Conservation (phyloP, 495 filamentous ascomycete genomes). For the Lophiotrema nucula region DNA sequence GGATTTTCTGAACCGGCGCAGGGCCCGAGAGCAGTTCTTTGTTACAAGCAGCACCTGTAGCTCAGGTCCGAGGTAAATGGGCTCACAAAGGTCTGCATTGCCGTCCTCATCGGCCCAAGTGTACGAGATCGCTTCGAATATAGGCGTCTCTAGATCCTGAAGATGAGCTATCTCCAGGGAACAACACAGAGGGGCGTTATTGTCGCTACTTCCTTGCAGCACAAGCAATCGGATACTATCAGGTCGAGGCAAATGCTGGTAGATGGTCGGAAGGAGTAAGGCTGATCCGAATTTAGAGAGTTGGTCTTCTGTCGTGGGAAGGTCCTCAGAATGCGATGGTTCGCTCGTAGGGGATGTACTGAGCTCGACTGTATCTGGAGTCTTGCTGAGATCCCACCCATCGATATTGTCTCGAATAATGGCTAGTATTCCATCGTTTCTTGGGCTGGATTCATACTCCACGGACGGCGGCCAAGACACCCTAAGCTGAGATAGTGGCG, state of each 20-base stretch:
- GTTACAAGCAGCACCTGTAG: not conserved
- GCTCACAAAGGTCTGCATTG: not conserved
- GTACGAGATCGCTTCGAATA: constrained; percentile 6
- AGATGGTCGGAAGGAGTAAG: not conserved
- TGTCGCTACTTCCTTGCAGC: not conserved
- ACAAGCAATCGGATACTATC: not conserved
- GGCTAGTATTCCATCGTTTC: not conserved
- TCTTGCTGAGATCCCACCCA: not conserved
- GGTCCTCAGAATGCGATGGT: not conserved
- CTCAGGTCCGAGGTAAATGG: not conserved
- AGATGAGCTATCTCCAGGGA: not conserved
- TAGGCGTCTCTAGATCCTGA: not conserved
- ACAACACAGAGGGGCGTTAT: not conserved
- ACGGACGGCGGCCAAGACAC: not conserved
- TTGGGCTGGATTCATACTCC: not conserved
- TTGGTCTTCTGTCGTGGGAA: not conserved
- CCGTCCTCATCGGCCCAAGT: not conserved
- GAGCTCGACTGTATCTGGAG: no score
- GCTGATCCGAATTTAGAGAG: not conserved
- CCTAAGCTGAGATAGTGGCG: not conserved
- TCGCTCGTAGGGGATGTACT: no score
- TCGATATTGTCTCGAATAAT: not conserved
- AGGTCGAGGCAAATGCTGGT: not conserved
- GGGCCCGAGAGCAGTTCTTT: not conserved
- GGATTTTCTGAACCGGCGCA: not conserved